Evolutionary conservation across 1,139 yeast species (phyloP).

Genomic region (Kodamaea anthophila): DNA sequence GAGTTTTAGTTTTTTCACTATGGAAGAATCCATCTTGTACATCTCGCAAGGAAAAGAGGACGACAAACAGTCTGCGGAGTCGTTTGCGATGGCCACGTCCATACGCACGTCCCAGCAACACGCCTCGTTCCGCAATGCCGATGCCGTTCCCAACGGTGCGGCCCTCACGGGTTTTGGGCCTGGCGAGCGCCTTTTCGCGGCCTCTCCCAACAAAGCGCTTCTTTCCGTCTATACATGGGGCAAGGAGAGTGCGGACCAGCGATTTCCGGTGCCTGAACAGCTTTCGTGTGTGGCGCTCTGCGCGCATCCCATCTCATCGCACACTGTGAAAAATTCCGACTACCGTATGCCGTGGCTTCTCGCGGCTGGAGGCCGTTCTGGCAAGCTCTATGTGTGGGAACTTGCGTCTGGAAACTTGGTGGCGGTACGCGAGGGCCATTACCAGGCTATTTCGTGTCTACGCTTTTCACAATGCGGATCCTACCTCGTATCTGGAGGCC

Average conservation of each 20-base stretch:
- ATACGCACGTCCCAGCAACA: slow-evolving; percentile 46
- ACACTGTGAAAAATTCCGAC: not conserved
- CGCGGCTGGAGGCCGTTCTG: slow-evolving; percentile 66
- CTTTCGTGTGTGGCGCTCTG: slow-evolving; percentile 52
- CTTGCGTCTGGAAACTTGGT: slow-evolving; percentile 69
- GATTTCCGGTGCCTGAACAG: slow-evolving; percentile 81
- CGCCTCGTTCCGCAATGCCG: slow-evolving; percentile 52
- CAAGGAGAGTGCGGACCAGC: slow-evolving; percentile 78
- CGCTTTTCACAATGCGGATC: slow-evolving; percentile 61
- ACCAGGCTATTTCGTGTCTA: slow-evolving; percentile 62
- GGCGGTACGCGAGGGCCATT: slow-evolving; percentile 76
- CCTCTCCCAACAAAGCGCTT: slow-evolving; percentile 64
- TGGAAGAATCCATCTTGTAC: slow-evolving; percentile 61
- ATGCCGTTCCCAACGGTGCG: slow-evolving; percentile 42
- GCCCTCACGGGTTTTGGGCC: slow-evolving; percentile 36
- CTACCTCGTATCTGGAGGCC: slow-evolving; percentile 68
- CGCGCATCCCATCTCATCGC: slow-evolving; percentile 26
- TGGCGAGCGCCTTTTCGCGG: slow-evolving; percentile 50
- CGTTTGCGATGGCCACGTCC: slow-evolving; percentile 45
- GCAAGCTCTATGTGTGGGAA: slow-evolving; percentile 83
- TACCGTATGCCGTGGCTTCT: slow-evolving; percentile 61
- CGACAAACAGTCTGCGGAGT: slow-evolving; percentile 43
- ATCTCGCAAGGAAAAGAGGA: slow-evolving; percentile 44
- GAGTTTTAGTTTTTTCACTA: slow-evolving; percentile 12
- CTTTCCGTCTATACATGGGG: slow-evolving; percentile 69